Evolutionary conservation across 345 rosid genomes (phyloP).

Genomic region (Acer negundo): DNA sequence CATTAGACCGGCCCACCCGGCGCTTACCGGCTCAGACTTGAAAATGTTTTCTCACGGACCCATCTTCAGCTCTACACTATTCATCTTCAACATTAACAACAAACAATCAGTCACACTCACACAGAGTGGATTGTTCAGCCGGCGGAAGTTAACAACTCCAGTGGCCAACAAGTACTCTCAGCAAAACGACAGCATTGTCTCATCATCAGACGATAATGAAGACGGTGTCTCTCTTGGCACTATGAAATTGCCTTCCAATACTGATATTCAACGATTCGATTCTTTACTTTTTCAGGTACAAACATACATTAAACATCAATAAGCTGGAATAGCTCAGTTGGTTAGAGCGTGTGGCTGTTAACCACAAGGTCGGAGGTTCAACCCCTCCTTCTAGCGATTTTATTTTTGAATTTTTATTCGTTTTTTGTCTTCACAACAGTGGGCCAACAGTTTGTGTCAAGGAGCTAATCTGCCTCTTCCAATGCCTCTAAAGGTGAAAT

Average conservation of each 20-base stretch:
- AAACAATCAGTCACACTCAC: not conserved
- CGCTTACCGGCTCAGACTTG: conserved; percentile 19
- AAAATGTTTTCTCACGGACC: not conserved
- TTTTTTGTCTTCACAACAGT: conserved; percentile 42
- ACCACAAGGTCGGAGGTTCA: conserved; percentile 51
- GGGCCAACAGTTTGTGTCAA: conserved; percentile 94
- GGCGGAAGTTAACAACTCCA: conserved; percentile 10
- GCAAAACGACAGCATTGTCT: conserved; percentile 29
- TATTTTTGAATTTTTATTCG: too few species aligned
- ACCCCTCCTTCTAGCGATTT: conserved; percentile 18
- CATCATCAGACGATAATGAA: conserved; percentile 43
- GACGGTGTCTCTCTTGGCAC: conserved; percentile 86
- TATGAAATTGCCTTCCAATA: conserved; percentile 67
- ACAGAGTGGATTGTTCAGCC: conserved; percentile 9
- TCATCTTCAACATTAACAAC: not conserved
- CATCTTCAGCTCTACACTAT: not conserved
- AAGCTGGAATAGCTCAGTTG: conserved; percentile 79
- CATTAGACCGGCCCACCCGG: conserved; percentile 11
- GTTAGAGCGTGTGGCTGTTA: conserved; percentile 93
- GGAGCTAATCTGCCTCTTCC: conserved; percentile 92
- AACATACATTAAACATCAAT: too few species aligned
- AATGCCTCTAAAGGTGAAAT: conserved; percentile 73
- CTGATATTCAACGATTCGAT: conserved; percentile 67
- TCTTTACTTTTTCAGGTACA: conserved; percentile 70
- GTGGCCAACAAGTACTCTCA: conserved; percentile 34